Evolutionary conservation across 1,284 basidiomycete species (phyloP).

Genomic region (Polyporus tsugae): DNA sequence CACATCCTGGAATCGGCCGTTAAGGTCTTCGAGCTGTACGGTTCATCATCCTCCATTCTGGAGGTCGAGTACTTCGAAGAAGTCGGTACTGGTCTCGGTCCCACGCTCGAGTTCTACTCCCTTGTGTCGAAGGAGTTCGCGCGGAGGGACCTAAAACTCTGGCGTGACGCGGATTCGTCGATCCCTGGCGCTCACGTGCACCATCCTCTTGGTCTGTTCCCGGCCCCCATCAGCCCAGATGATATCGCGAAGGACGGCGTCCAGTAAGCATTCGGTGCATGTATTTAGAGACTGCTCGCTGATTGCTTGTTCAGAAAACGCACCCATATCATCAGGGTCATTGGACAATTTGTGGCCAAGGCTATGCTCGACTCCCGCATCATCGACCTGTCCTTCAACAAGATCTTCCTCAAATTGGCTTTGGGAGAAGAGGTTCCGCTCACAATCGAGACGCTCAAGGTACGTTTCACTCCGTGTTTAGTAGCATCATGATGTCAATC

Average conservation of each 20-base stretch:
- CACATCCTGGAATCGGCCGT: constrained; percentile 97
- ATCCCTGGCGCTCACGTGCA: constrained; percentile 75
- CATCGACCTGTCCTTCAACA: constrained; percentile 95
- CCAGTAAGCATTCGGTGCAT: constrained; percentile 60
- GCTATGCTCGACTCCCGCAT: constrained; percentile 97
- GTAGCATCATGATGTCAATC: constrained; percentile 9
- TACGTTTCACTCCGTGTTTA: constrained; percentile 44
- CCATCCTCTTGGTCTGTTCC: constrained; percentile 89
- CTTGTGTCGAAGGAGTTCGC: constrained; percentile 95
- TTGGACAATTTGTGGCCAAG: constrained; percentile 98
- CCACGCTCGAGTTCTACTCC: constrained; percentile 98
- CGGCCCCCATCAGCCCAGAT: constrained; percentile 77
- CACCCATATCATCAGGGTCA: constrained; percentile 86
- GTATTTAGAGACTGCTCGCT: constrained; percentile 7
- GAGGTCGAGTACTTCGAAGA: constrained; percentile 99
- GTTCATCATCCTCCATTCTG: constrained; percentile 90
- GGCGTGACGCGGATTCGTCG: constrained; percentile 85
- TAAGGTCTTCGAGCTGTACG: constrained; percentile 98
- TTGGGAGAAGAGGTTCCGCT: constrained; percentile 87
- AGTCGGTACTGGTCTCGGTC: constrained; percentile 97
- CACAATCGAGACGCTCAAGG: constrained; percentile 84
- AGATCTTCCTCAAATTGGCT: constrained; percentile 89
- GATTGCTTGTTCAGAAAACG: constrained; percentile 60
- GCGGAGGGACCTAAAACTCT: constrained; percentile 85
- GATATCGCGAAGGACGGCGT: constrained; percentile 74